A percentile compares a stretch with the other conserved stretches of the same genome.
Evolutionary conservation across 257 asterid genomes (phyloP).

Genomic region (Pogostemon cablin): DNA sequence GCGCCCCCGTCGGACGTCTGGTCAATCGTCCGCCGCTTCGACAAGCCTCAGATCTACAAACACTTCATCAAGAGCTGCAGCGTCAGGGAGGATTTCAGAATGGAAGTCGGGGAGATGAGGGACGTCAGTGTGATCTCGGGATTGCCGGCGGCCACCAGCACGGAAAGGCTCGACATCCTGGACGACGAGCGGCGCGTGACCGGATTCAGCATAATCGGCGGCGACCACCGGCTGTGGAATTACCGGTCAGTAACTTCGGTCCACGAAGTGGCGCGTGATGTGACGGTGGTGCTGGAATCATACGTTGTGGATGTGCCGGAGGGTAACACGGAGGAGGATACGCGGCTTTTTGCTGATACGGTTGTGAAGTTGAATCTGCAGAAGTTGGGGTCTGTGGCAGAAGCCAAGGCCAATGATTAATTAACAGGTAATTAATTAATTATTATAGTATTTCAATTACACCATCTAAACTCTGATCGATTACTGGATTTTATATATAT

Average conservation of each 20-base stretch:
- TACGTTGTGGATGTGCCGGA: conserved; percentile 89
- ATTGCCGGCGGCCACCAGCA: conserved; percentile 86
- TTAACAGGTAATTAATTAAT: conserved; percentile 18
- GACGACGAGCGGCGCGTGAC: conserved; percentile 82
- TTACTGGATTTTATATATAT: too few relatives aligned
- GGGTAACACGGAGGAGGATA: conserved; percentile 91
- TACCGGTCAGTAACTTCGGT: conserved; percentile 73
- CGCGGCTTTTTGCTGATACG: conserved; percentile 85
- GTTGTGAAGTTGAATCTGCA: conserved; percentile 80
- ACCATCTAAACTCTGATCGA: too few relatives aligned
- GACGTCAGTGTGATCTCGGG: conserved; percentile 84
- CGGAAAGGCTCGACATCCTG: conserved; percentile 75
- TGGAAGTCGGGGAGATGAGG: conserved; percentile 63
- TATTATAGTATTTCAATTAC: not conserved
- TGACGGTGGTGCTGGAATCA: conserved; percentile 68
- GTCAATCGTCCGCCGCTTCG: conserved; percentile 80
- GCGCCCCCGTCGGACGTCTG: conserved; percentile 72
- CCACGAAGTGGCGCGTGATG: conserved; percentile 53
- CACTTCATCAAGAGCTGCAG: conserved; percentile 94
- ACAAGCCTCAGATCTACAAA: conserved; percentile 77
- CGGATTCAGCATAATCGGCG: conserved; percentile 81
- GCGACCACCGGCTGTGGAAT: conserved; percentile 80
- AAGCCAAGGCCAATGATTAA: conserved; percentile 36
- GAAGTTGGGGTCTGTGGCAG: conserved; percentile 70
- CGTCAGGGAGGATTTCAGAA: conserved; percentile 49